Evolutionary conservation across 495 filamentous ascomycete genomes (phyloP), one percentile per base, ranked within the genome.

Genomic region (Rhypophila decipiens): DNA sequence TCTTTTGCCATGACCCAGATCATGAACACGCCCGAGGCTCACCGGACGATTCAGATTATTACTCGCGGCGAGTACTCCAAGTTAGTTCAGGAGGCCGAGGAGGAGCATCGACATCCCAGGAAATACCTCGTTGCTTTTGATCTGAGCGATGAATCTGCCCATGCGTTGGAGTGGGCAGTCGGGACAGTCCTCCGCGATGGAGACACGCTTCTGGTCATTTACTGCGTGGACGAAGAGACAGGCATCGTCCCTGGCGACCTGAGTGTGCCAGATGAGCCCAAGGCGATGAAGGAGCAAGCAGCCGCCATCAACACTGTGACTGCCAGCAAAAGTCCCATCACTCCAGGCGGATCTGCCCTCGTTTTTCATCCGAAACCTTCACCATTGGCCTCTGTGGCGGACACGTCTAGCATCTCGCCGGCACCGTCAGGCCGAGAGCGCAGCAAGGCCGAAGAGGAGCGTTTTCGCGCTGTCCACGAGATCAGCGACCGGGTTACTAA

Each of bases 151-250:
- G 93, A 98, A 69, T 90, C 90, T 3, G 85, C 88, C 9, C 89
- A 96, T 63, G 93, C 93, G 9, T 69, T 97, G 22, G 93, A 97
- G 61, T 98, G 91, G 90, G 94, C 90, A 0, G 90, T 98, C 42
- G 93, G 93, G 34, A 95, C 88, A 3, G 85, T 97, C n/a, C 76
- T 98, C 7, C 78, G 93, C 37, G 89, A 96, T 59, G 93, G 93
- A 13, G 93, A 98, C 64, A 97, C 91, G 1, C 74, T 98, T 31
- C 78, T 95, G 44, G 88, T 88, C 18, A 86, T 98, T 42, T 95
- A 89, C 67, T 90, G 88, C 48, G 79, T 91, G 38, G 86, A 94
- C 56, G 90, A 96, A 61, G 91, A 96, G 51, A 73, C 75, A 20
- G 84, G 82, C 24, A 77, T 82, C 5, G 56, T 59, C 0, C 53